Conservation (phyloP, 2,329 filamentous ascomycete genomes). For the Fusarium sp. region DNA sequence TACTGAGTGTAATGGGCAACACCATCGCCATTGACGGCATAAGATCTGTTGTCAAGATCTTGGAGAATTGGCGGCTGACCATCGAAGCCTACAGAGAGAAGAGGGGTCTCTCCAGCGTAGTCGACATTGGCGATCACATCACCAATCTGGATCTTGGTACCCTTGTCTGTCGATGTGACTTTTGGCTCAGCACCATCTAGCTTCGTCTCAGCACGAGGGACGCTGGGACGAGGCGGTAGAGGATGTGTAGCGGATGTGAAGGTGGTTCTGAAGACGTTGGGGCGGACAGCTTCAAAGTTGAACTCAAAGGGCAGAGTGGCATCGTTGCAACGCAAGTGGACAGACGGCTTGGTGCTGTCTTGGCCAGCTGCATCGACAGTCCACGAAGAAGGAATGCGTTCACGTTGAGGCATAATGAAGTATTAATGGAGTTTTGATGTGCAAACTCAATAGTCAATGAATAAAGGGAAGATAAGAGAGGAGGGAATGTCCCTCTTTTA, state of each 20-base stretch:
- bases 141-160: constrained; percentile 56
- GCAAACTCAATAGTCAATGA: background rate
- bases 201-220: constrained; percentile 52
- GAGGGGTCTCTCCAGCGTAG: constrained; percentile 63
- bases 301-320: constrained; percentile 60
- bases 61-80: constrained; percentile 63
- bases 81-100: constrained; percentile 64
- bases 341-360: constrained; percentile 39
- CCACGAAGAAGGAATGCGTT: constrained; percentile 44
- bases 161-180: constrained; percentile 45
- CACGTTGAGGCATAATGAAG: constrained; percentile 42
- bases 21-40: constrained; percentile 68
- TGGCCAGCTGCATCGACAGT: constrained; percentile 36
- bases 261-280: constrained; percentile 73
- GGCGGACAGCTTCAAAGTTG: constrained; percentile 68
- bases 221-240: constrained; percentile 71
- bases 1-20: constrained; percentile 72
- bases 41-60: constrained; percentile 73
- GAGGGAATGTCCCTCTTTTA: background rate
- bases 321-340: constrained; percentile 38
- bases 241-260: constrained; percentile 71
- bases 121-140: constrained; percentile 64
- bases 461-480: no score
- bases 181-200: constrained; percentile 45
- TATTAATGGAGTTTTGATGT: background rate